A percentile compares a stretch with the other conserved stretches of the same genome.
Evolutionary conservation across 2,329 filamentous ascomycete genomes (phyloP).

Genomic region (Fusarium lateritium): DNA sequence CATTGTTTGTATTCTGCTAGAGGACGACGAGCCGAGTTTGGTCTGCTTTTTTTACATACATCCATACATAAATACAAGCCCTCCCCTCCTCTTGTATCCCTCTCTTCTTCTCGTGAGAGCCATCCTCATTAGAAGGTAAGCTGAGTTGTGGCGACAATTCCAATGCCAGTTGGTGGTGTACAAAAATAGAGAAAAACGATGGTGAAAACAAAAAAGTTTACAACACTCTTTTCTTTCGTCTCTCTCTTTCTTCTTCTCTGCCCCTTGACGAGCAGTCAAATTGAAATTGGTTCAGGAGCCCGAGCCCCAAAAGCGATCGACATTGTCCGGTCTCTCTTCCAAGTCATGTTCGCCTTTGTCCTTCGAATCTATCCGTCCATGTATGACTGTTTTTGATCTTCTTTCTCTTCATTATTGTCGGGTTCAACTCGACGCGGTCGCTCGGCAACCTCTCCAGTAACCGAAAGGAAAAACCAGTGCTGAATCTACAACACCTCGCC

Average conservation of each 20-base stretch:
- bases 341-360: conserved; percentile 33
- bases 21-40: conserved; percentile 49
- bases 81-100: conserved; percentile 30
- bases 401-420: conserved; percentile 42
- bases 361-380: conserved; percentile 39
- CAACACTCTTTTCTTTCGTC: conserved; percentile 39
- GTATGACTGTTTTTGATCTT: conserved; percentile 30
- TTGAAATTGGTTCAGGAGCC: conserved; percentile 27
- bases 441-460: conserved; percentile 25
- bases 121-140: conserved; percentile 37
- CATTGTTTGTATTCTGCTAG: conserved; percentile 48
- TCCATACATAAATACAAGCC: conserved; percentile 47
- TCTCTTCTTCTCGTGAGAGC: conserved; percentile 35
- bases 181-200: conserved; percentile 43
- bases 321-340: conserved; percentile 34
- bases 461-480: conserved; percentile 7
- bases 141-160: conserved; percentile 42
- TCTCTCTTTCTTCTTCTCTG: conserved; percentile 21
- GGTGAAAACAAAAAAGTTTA: conserved; percentile 42
- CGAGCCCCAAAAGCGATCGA: conserved; percentile 32
- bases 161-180: conserved; percentile 49
- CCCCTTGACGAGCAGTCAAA: conserved; percentile 27
- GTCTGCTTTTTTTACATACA: conserved; percentile 41
- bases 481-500: conserved; percentile 85
- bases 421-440: conserved; percentile 33